These are phyloP conservation scores for Kazachstania bromeliacearum DNA, from an alignment of 805 yeast species.

Conservation along the genomic window DNA sequence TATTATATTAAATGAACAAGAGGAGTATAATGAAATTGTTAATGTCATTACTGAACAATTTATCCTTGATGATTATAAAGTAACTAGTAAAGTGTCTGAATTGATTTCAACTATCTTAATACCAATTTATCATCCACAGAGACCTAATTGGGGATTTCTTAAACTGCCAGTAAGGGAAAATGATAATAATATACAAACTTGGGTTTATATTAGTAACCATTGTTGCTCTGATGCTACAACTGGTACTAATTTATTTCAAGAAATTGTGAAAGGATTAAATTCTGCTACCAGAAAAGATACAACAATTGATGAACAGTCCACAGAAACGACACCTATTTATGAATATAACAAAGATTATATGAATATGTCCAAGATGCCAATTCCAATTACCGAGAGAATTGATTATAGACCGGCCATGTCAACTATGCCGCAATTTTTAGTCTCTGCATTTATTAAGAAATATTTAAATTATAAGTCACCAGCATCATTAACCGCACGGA, in stretches of 20 bases:
- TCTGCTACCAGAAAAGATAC: not conserved
- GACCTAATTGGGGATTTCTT: slow-evolving; percentile 21
- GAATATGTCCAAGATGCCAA: slow-evolving; percentile 11
- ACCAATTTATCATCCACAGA: slow-evolving; percentile 11
- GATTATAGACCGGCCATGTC: slow-evolving; percentile 12
- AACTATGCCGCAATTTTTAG: slow-evolving; percentile 10
- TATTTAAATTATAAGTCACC: slow-evolving; percentile 12
- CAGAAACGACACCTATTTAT: slow-evolving; percentile 3
- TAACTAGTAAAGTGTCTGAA: slow-evolving; percentile 9
- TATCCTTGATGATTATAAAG: slow-evolving; percentile 8
- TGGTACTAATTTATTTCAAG: slow-evolving; percentile 17
- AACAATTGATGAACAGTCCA: no score
- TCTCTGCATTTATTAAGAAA: slow-evolving; percentile 8
- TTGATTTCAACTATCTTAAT: slow-evolving; percentile 11
- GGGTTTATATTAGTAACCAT: slow-evolving; percentile 19
- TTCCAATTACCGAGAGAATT: slow-evolving; percentile 18
- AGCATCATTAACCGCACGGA: slow-evolving; percentile 6
- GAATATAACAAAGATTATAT: slow-evolving; percentile 12
- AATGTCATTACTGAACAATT: slow-evolving; percentile 8
- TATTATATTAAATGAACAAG: slow-evolving; percentile 18
- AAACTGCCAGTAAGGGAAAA: slow-evolving; percentile 8
- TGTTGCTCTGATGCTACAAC: slow-evolving; percentile 20
- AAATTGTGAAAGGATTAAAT: slow-evolving; percentile 10
- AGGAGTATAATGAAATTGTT: slow-evolving; percentile 9
- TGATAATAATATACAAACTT: not conserved